Percentiles rank a stretch among this genome's conserved stretches.
These are phyloP conservation scores for Astrocystis sublimbata DNA, from an alignment of 495 filamentous ascomycete species.

Conservation along the genomic window DNA sequence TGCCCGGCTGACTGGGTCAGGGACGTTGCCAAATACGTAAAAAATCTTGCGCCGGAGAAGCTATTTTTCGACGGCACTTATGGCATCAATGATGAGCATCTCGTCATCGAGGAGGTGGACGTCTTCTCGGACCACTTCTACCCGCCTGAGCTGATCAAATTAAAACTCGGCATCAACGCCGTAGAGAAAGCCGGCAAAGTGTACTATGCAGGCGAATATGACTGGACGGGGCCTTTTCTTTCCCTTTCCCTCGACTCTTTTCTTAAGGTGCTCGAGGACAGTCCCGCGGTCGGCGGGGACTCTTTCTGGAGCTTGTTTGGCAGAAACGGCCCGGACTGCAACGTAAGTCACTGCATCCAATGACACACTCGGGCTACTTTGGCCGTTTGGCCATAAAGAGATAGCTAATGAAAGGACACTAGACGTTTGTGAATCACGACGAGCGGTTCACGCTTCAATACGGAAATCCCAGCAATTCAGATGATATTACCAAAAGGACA, in stretches of 20 bases:
- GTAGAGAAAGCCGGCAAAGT: constrained; percentile 43
- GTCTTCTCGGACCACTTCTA: constrained; percentile 58
- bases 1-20: constrained; percentile 50
- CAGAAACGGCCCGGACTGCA: constrained; percentile 53
- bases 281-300: constrained; percentile 45
- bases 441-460: constrained; percentile 54
- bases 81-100: constrained; percentile 53
- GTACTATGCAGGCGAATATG: constrained; percentile 56
- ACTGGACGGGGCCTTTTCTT: constrained; percentile 44
- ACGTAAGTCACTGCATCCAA: constrained; percentile 31
- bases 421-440: constrained; percentile 42
- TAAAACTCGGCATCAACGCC: constrained; percentile 43
- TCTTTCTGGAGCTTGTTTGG: constrained; percentile 55
- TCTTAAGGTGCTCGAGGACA: constrained; percentile 46
- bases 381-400: not conserved
- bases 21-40: constrained; percentile 51
- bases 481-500: constrained; percentile 41
- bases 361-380: not conserved
- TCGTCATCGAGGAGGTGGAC: constrained; percentile 49
- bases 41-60: constrained; percentile 51
- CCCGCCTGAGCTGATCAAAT: constrained; percentile 45
- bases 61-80: constrained; percentile 57
- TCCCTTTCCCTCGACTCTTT: constrained; percentile 42
- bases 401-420: not conserved
- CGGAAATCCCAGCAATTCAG: constrained; percentile 48